Conservation (phyloP, 163 green algal genomes). For the Volvox carteri region DNA sequence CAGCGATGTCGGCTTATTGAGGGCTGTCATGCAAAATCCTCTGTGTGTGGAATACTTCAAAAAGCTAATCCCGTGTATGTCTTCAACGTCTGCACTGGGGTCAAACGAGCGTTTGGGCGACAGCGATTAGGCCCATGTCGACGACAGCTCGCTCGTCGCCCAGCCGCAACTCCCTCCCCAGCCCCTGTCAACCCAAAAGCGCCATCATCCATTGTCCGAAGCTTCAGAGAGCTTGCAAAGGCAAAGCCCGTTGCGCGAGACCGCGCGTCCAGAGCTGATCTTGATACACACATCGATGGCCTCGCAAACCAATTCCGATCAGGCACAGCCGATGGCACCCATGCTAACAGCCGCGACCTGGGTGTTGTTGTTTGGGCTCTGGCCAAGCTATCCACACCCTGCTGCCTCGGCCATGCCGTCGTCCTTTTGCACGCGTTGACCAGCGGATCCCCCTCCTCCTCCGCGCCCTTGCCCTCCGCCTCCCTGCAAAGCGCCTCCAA, state of each 20-base stretch:
- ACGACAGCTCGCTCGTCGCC: not conserved
- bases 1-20: too few species aligned
- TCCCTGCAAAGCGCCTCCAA: not conserved
- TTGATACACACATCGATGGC: not conserved
- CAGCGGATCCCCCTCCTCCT: not conserved
- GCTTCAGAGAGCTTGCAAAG: slow-evolving; percentile 14
- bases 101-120: too few species aligned
- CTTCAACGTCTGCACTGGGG: too few species aligned
- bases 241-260: not conserved
- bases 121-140: not conserved
- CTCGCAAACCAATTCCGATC: not conserved
- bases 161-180: not conserved
- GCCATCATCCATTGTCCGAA: not conserved
- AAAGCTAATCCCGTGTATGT: too few species aligned
- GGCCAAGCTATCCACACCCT: slow-evolving; percentile 28
- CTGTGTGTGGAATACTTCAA: too few species aligned
- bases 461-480: not conserved
- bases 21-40: too few species aligned
- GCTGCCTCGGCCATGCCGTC: not conserved
- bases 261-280: not conserved
- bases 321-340: not conserved
- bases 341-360: not conserved
- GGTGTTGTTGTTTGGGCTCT: not conserved
- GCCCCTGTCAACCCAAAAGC: not conserved
- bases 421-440: not conserved